Evolutionary conservation across 257 asterid genomes (phyloP).

Genomic region (Nicotiana otophora): DNA sequence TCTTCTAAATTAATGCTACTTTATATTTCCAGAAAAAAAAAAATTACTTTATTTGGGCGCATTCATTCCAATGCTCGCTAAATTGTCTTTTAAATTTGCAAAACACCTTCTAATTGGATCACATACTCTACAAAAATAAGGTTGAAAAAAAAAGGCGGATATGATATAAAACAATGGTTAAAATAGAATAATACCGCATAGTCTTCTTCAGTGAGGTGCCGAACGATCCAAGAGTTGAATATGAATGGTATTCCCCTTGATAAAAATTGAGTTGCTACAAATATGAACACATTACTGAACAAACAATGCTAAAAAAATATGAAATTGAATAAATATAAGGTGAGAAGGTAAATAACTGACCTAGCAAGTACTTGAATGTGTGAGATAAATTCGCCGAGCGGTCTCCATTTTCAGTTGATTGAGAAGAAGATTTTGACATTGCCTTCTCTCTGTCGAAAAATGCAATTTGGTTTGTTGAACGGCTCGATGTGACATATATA

Average conservation of each 20-base stretch:
- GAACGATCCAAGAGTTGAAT: conserved; percentile 88
- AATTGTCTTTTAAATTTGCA: not conserved
- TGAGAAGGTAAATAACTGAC: conserved; percentile 25
- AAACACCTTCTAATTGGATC: not conserved
- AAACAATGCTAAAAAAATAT: not conserved
- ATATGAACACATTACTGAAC: conserved; percentile 6
- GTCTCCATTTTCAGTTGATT: conserved; percentile 19
- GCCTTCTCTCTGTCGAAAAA: not conserved
- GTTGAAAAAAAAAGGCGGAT: not conserved
- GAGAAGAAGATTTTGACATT: not conserved
- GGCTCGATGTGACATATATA: not conserved
- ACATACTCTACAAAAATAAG: not conserved
- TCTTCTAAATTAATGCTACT: not conserved
- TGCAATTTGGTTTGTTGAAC: not conserved
- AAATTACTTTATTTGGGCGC: not conserved
- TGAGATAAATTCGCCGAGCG: conserved; percentile 54
- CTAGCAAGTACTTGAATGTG: conserved; percentile 74
- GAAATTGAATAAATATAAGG: not conserved
- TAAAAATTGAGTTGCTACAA: conserved; percentile 83
- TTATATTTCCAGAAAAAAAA: no score
- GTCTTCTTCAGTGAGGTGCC: conserved; percentile 72
- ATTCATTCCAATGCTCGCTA: not conserved
- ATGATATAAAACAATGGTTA: not conserved
- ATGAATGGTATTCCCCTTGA: conserved; percentile 93
- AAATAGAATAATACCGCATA: conserved; percentile 57